A percentile compares a stretch with the other conserved stretches of the same genome.
Conservation (phyloP, 1,284 basidiomycete species). For the Pseudozyma flocculosa region DNA sequence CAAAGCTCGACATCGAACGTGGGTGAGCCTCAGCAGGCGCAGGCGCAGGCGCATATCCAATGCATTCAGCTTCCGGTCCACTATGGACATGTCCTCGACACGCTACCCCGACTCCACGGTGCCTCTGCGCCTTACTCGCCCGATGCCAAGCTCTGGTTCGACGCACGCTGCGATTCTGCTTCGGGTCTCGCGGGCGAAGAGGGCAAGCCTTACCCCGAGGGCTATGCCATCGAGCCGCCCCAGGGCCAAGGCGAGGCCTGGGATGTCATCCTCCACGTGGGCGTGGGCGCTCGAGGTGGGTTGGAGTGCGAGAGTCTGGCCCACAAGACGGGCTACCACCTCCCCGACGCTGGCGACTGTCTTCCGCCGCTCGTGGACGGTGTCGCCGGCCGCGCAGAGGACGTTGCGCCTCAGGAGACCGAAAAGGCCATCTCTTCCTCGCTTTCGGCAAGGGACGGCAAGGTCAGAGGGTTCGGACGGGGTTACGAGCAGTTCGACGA, state of each 20-base stretch:
- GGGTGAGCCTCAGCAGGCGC: too few species aligned
- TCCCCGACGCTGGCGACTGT: slow-evolving; percentile 9
- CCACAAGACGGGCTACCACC: slow-evolving; percentile 24
- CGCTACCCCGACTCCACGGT: slow-evolving; percentile 23
- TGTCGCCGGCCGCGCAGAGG: background rate
- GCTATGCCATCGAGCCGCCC: slow-evolving; percentile 14
- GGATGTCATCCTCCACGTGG: slow-evolving; percentile 35
- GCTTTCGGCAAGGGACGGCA: background rate
- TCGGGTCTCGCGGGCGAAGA: slow-evolving; percentile 4
- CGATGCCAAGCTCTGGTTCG: slow-evolving; percentile 19
- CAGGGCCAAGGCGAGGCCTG: background rate
- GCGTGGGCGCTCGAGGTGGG: slow-evolving; percentile 16
- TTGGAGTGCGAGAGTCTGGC: slow-evolving; percentile 30
- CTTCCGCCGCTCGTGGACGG: slow-evolving; percentile 7
- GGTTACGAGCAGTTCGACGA: slow-evolving; percentile 18
- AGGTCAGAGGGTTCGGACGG: slow-evolving; percentile 13
- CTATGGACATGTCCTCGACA: slow-evolving; percentile 24
- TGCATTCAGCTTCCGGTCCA: slow-evolving; percentile 28
- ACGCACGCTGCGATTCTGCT: slow-evolving; percentile 6
- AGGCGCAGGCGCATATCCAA: slow-evolving; percentile 24
- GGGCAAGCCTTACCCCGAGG: slow-evolving; percentile 9
- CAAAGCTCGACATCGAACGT: too few species aligned
- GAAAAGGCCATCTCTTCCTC: background rate
- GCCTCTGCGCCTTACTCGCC: background rate
- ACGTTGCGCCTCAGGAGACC: background rate